These are phyloP conservation scores for Narthecium ossifragum DNA, from an alignment of 106 monocot genomes.

Conservation along the genomic window DNA sequence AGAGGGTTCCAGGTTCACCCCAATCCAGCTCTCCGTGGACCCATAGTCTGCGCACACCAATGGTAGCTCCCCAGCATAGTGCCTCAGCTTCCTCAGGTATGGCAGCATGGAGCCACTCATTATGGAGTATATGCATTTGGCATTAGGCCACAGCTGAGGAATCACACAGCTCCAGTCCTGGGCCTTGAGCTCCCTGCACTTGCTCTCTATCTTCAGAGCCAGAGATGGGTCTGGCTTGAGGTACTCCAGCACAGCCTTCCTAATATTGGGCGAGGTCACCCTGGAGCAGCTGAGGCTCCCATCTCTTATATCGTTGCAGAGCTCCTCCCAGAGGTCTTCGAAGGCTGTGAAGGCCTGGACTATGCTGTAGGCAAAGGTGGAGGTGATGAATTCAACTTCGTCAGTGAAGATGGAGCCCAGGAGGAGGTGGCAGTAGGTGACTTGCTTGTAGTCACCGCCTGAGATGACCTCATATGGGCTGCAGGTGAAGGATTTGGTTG, in stretches of 20 bases:
- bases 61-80: slow-evolving; percentile 42
- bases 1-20: slow-evolving; percentile 38
- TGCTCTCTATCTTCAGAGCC: slow-evolving; percentile 13
- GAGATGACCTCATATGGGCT: slow-evolving; percentile 53
- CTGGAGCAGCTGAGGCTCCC: slow-evolving; percentile 19
- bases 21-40: slow-evolving; percentile 63
- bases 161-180: slow-evolving; percentile 23
- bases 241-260: slow-evolving; percentile 13
- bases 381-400: slow-evolving; percentile 43
- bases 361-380: slow-evolving; percentile 60
- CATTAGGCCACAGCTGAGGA: slow-evolving; percentile 54
- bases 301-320: slow-evolving; percentile 32
- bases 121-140: slow-evolving; percentile 54
- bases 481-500: slow-evolving; percentile 31
- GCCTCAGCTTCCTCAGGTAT: slow-evolving; percentile 44
- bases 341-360: slow-evolving; percentile 42
- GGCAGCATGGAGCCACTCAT: slow-evolving; percentile 65
- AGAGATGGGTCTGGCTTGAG: slow-evolving; percentile 19
- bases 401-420: slow-evolving; percentile 34
- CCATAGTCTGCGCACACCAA: slow-evolving; percentile 56
- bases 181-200: slow-evolving; percentile 22
- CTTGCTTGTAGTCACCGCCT: slow-evolving; percentile 41
- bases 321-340: slow-evolving; percentile 40
- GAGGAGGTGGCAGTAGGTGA: slow-evolving; percentile 63
- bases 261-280: slow-evolving; percentile 24